Evolutionary conservation across 352 stramenopile species (phyloP).

Genomic region (Phytophthora litchii): DNA sequence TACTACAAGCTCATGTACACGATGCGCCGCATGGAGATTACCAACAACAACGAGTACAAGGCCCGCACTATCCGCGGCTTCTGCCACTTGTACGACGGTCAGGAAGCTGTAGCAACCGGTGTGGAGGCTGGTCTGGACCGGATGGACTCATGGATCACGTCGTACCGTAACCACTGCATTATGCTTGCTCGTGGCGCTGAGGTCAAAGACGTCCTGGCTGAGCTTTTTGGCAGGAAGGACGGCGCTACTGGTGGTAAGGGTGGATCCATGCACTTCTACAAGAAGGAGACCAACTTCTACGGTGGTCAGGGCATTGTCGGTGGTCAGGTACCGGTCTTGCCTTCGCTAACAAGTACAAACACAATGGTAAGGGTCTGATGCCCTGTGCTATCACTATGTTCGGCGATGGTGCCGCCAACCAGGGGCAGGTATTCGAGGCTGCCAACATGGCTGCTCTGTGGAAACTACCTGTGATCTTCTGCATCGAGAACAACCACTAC

Average conservation of each 20-base stretch:
- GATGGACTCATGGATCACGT: constrained; percentile 99
- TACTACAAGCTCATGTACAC: constrained; percentile 99
- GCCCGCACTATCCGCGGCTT: constrained; percentile 98
- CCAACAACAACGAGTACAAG: constrained; percentile 99
- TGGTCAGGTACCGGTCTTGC: constrained; percentile 97
- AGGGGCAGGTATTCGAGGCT: constrained; percentile 98
- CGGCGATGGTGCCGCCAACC: constrained; percentile 99
- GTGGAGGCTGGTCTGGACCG: constrained; percentile 95
- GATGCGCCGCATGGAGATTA: constrained; percentile 99
- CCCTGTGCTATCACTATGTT: constrained; percentile 97
- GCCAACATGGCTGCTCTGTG: constrained; percentile 98
- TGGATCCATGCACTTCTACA: constrained; percentile 99
- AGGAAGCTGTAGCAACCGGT: constrained; percentile 99
- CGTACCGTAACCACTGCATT: constrained; percentile 99
- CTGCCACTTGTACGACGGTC: constrained; percentile 99
- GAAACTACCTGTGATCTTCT: constrained; percentile 99
- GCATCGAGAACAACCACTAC: constrained; percentile 99
- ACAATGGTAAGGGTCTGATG: constrained; percentile 89
- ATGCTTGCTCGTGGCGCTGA: constrained; percentile 94
- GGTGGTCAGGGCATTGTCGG: constrained; percentile 98
- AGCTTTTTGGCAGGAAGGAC: constrained; percentile 95
- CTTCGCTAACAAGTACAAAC: constrained; percentile 99
- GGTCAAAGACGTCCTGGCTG: constrained; percentile 93
- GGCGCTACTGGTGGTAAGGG: constrained; percentile 96
- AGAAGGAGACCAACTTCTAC: constrained; percentile 98